Evolutionary conservation across 163 green algal species (phyloP), one percentile per base, ranked within the genome.

Genomic region (Prototheca wickerhamii): DNA sequence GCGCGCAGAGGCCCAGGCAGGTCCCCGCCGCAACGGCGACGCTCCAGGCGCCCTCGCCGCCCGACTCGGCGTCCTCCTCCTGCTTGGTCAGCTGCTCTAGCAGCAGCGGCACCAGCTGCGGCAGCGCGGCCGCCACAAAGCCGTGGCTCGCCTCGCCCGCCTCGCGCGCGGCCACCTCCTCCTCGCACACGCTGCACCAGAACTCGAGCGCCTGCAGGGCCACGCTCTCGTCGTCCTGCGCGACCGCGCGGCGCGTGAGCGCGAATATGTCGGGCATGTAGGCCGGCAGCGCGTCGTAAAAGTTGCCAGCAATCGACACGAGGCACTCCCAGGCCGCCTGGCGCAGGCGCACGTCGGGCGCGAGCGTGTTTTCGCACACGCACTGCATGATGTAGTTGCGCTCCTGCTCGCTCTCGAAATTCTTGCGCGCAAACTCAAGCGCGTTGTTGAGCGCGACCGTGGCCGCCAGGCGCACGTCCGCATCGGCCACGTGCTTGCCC

Each of bases 141-240:
- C 89, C 64, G 76, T 95, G 88, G 31, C 43, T 17, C 43, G 23
- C 43, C n/a, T 33, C 43, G 26, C 34, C 40, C 17, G 70, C 81
- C 64, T 83, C 76, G 56, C 86, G 74, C 0, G 81, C 56, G 31
- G 85, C 81, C n/a, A 86, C 77, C 74, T 95, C 88, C 71, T 94
- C 84, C 57, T 95, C 88, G 28, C 61, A 74, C n/a, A 95, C 70
- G 3, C 81, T 87, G 65, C 74, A 90, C 93, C 93, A 99, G 43
- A 99, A 92, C 84, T 98, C 93, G 7, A 99, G 84, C n/a, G 93
- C 93, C 82, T 97, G 89, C 68, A 92, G 82, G 26, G 83, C 89
- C 29, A 99, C 91, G 23, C 89, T 83, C 73, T 98, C 90, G 49
- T 91, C 73, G 63, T 97, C 89, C 30, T 90, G 76, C 68, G 85